These are phyloP conservation scores for Helotiales sp. DNA, from an alignment of 2,329 filamentous ascomycete species.

Conservation along the genomic window DNA sequence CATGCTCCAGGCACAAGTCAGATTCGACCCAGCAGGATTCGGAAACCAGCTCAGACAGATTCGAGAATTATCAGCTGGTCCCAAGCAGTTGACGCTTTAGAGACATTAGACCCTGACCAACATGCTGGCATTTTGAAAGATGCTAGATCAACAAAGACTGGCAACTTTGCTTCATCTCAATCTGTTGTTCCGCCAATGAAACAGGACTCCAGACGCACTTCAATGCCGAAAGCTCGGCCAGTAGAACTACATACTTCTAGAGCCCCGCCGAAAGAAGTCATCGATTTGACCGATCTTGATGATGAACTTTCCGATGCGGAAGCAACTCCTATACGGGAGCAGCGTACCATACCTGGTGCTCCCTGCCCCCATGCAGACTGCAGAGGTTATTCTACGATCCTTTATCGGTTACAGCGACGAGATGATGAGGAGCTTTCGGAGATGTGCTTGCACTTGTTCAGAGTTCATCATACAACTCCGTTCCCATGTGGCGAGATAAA, in stretches of 20 bases:
- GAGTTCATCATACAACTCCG: conserved; percentile 27
- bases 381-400: conserved; percentile 6
- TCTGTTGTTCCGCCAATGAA: conserved; percentile 2
- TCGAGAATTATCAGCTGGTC: conserved; percentile 32
- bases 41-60: conserved; percentile 28
- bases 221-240: not conserved
- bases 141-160: conserved; percentile 14
- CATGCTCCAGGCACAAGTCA: not conserved
- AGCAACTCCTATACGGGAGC: not conserved
- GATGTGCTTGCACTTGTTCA: conserved; percentile 29
- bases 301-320: conserved; percentile 10
- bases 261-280: not conserved
- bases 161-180: not conserved
- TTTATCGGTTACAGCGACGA: conserved; percentile 24
- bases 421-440: conserved; percentile 28
- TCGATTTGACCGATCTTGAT: not conserved
- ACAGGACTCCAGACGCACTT: not conserved
- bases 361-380: conserved; percentile 31
- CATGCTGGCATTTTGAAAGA: conserved; percentile 31
- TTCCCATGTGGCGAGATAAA: conserved; percentile 30
- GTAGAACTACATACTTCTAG: not conserved
- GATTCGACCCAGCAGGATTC: conserved; percentile 19
- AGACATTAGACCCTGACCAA: conserved; percentile 29
- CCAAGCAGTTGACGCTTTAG: conserved; percentile 31
- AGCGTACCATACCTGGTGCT: conserved; percentile 12